phyloP scores from a whole-genome alignment of 2,329 filamentous ascomycete species.

The Cadophora sp. region DNA sequence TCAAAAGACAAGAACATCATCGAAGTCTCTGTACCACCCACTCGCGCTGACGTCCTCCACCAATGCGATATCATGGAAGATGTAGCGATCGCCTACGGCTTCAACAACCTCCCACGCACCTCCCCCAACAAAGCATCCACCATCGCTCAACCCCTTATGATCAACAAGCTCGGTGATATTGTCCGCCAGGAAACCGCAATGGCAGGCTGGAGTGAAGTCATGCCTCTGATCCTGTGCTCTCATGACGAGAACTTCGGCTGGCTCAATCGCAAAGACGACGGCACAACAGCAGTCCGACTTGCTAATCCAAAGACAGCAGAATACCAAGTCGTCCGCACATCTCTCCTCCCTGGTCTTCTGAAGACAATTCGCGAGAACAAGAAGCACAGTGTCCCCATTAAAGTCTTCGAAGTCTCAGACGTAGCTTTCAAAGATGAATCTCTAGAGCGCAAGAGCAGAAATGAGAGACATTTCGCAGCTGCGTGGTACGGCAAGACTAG shows the following conservation, averaged over 20 bases:
- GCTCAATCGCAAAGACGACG: constrained; percentile 90
- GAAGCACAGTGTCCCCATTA: constrained; percentile 85
- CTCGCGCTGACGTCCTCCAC: constrained; percentile 92
- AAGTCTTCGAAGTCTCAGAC: constrained; percentile 90
- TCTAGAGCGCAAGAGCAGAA: constrained; percentile 84
- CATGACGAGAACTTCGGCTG: constrained; percentile 98
- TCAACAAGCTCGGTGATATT: constrained; percentile 96
- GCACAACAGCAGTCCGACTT: constrained; percentile 80
- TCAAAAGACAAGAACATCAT: constrained; percentile 71
- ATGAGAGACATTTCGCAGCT: constrained; percentile 95
- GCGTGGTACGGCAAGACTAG: constrained; percentile 94
- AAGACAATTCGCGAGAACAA: constrained; percentile 97
- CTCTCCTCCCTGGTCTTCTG: constrained; percentile 82
- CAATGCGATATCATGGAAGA: constrained; percentile 99
- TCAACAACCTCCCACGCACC: constrained; percentile 90
- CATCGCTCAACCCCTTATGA: constrained; percentile 82
- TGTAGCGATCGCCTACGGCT: constrained; percentile 94
- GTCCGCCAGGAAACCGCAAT: constrained; percentile 88
- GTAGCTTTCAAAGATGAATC: constrained; percentile 88
- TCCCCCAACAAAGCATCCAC: constrained; percentile 87
- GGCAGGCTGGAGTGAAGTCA: constrained; percentile 94
- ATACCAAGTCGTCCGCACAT: constrained; percentile 92
- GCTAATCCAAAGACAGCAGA: constrained; percentile 93
- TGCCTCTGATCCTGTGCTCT: constrained; percentile 95
- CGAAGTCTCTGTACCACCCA: constrained; percentile 84